Evolutionary conservation across 352 stramenopile genomes (phyloP).

Genomic region (Peronospora belbahrii): DNA sequence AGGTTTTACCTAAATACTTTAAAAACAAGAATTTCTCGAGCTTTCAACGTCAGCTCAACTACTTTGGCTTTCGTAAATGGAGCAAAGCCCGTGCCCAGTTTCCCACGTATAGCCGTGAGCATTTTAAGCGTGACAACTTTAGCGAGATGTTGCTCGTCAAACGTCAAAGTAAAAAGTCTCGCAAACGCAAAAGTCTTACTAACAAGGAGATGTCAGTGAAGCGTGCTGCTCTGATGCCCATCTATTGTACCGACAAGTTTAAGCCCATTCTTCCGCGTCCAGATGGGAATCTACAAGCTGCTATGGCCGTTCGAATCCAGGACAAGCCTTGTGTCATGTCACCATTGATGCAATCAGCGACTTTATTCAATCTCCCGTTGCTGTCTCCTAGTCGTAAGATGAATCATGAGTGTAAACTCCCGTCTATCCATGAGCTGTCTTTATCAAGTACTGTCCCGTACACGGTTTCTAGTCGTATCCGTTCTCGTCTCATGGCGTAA

Average conservation of each 20-base stretch:
- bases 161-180: constrained; percentile 81
- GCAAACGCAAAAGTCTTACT: constrained; percentile 43
- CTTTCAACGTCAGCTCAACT: constrained; percentile 92
- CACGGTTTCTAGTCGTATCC: not conserved
- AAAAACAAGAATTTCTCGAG: constrained; percentile 95
- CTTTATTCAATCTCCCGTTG: constrained; percentile 23
- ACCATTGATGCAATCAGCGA: constrained; percentile 18
- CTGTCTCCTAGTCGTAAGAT: constrained; percentile 40
- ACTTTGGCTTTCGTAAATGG: constrained; percentile 92
- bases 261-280: constrained; percentile 59
- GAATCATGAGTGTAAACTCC: not conserved
- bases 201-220: constrained; percentile 32
- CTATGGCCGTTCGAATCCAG: constrained; percentile 4
- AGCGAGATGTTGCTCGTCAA: constrained; percentile 79
- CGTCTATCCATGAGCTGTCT: not conserved
- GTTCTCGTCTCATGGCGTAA: constrained; percentile 16
- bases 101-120: constrained; percentile 72
- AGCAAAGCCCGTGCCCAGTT: constrained; percentile 69
- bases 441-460: not conserved
- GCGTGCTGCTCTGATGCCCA: constrained; percentile 21
- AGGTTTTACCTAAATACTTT: constrained; percentile 91
- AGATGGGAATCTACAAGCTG: not conserved
- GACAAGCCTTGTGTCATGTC: constrained; percentile 11
- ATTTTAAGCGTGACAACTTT: constrained; percentile 84
- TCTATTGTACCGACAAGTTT: constrained; percentile 41